Evolutionary conservation across 805 yeast species (phyloP).

Genomic region (Monosporozyma unispora): DNA sequence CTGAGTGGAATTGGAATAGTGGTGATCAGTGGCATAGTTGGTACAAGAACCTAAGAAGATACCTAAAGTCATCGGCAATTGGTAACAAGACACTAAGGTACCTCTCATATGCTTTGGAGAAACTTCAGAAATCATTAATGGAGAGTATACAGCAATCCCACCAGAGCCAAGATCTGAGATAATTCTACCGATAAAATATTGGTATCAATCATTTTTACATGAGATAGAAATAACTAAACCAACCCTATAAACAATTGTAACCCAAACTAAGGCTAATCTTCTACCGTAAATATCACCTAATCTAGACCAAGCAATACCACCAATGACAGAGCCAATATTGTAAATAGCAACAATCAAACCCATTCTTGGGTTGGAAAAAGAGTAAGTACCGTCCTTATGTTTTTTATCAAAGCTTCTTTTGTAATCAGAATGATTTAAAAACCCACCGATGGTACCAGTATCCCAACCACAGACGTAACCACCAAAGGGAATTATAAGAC

Average conservation of each 20-base stretch:
- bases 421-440: conserved; percentile 54
- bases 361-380: conserved; percentile 43
- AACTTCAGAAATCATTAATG: conserved; percentile 62
- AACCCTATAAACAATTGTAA: conserved; percentile 42
- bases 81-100: conserved; percentile 32
- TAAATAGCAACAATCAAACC: conserved; percentile 53
- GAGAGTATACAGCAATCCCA: conserved; percentile 64
- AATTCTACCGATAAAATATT: conserved; percentile 19
- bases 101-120: conserved; percentile 63
- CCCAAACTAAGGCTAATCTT: conserved; percentile 30
- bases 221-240: conserved; percentile 63
- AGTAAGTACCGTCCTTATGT: conserved; percentile 24
- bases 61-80: conserved; percentile 61
- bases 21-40: conserved; percentile 51
- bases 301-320: conserved; percentile 52
- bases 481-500: conserved; percentile 26
- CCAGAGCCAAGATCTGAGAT: conserved; percentile 74
- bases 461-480: conserved; percentile 61
- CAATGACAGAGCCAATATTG: conserved; percentile 68
- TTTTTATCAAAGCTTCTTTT: conserved; percentile 47
- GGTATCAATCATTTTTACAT: conserved; percentile 50
- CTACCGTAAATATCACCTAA: conserved; percentile 34
- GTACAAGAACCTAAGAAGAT: conserved; percentile 70
- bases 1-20: conserved; percentile 53
- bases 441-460: conserved; percentile 39